Evolutionary conservation across 2,329 filamentous ascomycete genomes (phyloP).

Genomic region (Penicillium capsulatum): DNA sequence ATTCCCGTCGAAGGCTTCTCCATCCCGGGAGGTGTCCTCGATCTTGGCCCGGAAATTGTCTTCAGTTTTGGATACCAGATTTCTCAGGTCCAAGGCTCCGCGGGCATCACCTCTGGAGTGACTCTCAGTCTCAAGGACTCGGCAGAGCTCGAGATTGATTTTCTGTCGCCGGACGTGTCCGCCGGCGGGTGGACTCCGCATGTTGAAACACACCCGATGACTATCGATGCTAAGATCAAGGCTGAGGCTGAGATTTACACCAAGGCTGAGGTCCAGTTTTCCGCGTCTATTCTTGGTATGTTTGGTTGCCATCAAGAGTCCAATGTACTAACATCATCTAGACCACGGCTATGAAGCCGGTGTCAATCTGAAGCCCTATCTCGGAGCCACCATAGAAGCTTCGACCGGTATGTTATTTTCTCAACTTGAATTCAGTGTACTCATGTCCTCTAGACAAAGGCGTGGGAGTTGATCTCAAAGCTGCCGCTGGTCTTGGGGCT

Average conservation of each 20-base stretch:
- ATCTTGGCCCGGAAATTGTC: slow-evolving; percentile 18
- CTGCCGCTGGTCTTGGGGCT: neutral
- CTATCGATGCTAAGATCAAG: slow-evolving; percentile 15
- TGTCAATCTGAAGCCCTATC: slow-evolving; percentile 16
- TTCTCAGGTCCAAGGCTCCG: slow-evolving; percentile 19
- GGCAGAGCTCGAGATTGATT: slow-evolving; percentile 19
- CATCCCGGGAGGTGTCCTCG: slow-evolving; percentile 16
- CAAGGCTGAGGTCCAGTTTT: slow-evolving; percentile 15
- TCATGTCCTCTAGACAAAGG: slow-evolving; percentile 3
- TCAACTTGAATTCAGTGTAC: neutral
- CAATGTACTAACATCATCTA: slow-evolving; percentile 5
- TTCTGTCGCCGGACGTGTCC: slow-evolving; percentile 15
- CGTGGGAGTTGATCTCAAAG: slow-evolving; percentile 7
- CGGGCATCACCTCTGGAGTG: slow-evolving; percentile 16
- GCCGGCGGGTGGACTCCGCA: slow-evolving; percentile 15
- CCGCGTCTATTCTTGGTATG: slow-evolving; percentile 12
- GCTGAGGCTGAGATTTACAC: slow-evolving; percentile 10
- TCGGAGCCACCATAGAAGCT: slow-evolving; percentile 9
- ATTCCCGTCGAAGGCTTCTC: slow-evolving; percentile 22
- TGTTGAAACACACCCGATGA: slow-evolving; percentile 9
- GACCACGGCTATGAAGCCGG: slow-evolving; percentile 18
- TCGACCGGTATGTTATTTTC: slow-evolving; percentile 14
- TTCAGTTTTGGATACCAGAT: slow-evolving; percentile 17
- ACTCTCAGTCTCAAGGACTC: slow-evolving; percentile 16
- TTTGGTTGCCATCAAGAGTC: neutral